A percentile compares a stretch with the other conserved stretches of the same genome.
Conservation (phyloP, 2,329 filamentous ascomycete species). For the Penicillium freii region DNA sequence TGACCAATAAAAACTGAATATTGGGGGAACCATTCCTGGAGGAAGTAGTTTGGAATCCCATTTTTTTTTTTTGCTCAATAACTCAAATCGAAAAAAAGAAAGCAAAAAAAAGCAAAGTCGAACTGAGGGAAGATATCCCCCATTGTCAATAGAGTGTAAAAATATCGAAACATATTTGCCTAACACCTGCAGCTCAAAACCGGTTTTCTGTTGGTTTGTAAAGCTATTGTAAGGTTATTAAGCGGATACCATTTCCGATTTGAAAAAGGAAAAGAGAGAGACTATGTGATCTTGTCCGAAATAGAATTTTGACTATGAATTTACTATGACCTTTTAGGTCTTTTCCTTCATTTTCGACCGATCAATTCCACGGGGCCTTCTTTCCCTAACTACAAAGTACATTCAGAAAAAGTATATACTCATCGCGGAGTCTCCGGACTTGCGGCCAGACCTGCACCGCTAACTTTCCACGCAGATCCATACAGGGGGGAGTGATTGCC, state of each 20-base stretch:
- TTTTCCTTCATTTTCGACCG: not conserved
- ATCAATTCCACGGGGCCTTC: not conserved
- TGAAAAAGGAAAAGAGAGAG: not conserved
- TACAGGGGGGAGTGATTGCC: not conserved
- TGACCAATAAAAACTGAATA: not conserved
- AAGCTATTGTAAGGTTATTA: not conserved
- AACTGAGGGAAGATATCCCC: not conserved
- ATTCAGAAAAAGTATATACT: not conserved
- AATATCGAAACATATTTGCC: not conserved
- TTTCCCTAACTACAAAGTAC: not conserved
- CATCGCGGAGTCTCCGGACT: not conserved
- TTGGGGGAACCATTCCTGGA: not conserved
- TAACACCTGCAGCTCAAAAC: not conserved
- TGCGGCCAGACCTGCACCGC: not conserved
- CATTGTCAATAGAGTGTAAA: no score
- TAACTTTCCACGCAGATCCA: not conserved
- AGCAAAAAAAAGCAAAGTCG: not conserved
- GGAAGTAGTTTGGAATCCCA: not conserved
- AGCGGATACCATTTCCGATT: constrained; percentile 2
- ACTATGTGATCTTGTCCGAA: no score
- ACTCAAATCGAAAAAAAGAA: not conserved
- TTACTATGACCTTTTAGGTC: no score
- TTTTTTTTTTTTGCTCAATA: not conserved
- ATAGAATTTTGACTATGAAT: no score
- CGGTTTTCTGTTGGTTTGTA: not conserved